Percentiles rank a stretch among this genome's conserved stretches.
Conservation (phyloP, 148 eudicot species). For the Camellia granthamiana region DNA sequence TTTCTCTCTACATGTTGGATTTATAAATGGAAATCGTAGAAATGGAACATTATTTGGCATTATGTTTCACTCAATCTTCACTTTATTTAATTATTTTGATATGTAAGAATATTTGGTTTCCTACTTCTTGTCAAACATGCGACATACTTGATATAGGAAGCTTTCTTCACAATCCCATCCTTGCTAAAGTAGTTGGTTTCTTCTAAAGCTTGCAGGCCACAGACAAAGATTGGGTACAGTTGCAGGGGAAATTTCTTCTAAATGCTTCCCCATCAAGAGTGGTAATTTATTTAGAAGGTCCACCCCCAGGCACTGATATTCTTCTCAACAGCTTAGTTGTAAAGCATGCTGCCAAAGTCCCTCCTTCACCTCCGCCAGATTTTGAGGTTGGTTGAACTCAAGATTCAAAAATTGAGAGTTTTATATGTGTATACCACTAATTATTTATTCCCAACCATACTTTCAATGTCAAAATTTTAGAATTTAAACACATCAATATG, state of each 20-base stretch:
- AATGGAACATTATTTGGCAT: not conserved
- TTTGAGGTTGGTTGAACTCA: conserved; percentile 55
- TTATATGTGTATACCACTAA: not conserved
- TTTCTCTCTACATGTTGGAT: not conserved
- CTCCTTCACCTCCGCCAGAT: conserved; percentile 76
- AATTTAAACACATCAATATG: not conserved
- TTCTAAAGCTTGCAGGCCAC: conserved; percentile 72
- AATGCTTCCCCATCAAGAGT: conserved; percentile 70
- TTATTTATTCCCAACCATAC: not conserved
- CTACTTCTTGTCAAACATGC: not conserved
- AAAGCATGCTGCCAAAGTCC: conserved; percentile 75
- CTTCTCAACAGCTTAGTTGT: conserved; percentile 66
- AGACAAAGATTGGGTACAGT: conserved; percentile 76
- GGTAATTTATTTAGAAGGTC: conserved; percentile 83
- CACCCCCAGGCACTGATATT: conserved; percentile 87
- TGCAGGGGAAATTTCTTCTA: conserved; percentile 81
- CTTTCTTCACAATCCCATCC: not conserved
- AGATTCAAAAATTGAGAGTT: not conserved
- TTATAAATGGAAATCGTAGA: not conserved
- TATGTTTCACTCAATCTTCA: not conserved
- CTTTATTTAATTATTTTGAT: not conserved
- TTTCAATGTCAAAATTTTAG: not conserved
- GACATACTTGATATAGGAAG: not conserved
- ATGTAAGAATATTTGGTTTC: not conserved
- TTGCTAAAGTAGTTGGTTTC: not conserved